Conservation (phyloP, 805 yeast genomes). For the Peterozyma xylosa region DNA sequence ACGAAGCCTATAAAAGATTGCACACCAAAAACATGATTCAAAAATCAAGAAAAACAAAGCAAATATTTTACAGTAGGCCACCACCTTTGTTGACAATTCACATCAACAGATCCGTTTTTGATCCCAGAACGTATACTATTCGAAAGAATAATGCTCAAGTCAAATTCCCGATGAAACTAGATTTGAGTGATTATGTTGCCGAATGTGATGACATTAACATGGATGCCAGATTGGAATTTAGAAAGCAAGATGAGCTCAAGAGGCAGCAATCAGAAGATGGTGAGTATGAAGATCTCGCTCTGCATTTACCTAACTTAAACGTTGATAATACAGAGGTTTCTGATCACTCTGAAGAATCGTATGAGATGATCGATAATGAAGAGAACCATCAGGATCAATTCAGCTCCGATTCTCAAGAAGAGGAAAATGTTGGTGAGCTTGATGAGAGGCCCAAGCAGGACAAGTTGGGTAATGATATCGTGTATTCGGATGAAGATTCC, state of each 20-base stretch:
- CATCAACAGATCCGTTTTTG: slow-evolving; percentile 89
- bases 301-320: background rate
- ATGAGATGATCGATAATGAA: slow-evolving; percentile 23
- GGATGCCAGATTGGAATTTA: slow-evolving; percentile 75
- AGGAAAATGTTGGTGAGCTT: background rate
- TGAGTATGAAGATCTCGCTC: background rate
- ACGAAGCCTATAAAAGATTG: slow-evolving; percentile 65
- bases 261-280: slow-evolving; percentile 13
- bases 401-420: background rate
- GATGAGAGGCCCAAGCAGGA: slow-evolving; percentile 18
- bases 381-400: slow-evolving; percentile 9
- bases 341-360: slow-evolving; percentile 16
- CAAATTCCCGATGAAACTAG: slow-evolving; percentile 62
- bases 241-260: slow-evolving; percentile 41
- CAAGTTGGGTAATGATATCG: slow-evolving; percentile 22
- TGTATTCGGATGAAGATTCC: slow-evolving; percentile 3
- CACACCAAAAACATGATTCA: slow-evolving; percentile 70
- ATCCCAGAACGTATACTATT: slow-evolving; percentile 74
- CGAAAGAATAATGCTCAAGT: slow-evolving; percentile 81
- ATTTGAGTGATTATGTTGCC: slow-evolving; percentile 64
- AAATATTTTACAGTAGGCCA: slow-evolving; percentile 69
- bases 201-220: slow-evolving; percentile 62
- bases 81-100: slow-evolving; percentile 82
- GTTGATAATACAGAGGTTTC: slow-evolving; percentile 19
- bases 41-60: slow-evolving; percentile 78